Evolutionary conservation across 2,329 filamentous ascomycete genomes (phyloP).

Genomic region (Fusarium zealandicum): DNA sequence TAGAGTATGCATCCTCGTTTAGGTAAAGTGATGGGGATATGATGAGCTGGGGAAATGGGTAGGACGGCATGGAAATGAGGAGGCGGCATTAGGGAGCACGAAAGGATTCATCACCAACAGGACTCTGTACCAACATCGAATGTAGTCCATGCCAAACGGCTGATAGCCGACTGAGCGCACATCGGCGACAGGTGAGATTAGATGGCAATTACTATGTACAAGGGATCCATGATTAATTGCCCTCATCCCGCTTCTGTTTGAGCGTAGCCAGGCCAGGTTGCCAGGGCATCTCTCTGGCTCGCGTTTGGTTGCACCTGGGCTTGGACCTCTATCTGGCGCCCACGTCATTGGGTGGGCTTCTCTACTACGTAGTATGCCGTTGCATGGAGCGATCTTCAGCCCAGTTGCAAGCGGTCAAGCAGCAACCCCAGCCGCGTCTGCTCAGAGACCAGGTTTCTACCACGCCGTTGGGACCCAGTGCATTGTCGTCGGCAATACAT

Average conservation of each 20-base stretch:
- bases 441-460: slow-evolving; percentile 23
- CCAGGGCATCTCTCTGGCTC: slow-evolving; percentile 8
- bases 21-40: slow-evolving; percentile 8
- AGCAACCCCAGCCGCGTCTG: slow-evolving; percentile 2
- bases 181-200: slow-evolving; percentile 13
- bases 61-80: slow-evolving; percentile 10
- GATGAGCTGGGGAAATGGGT: slow-evolving; percentile 12
- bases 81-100: slow-evolving; percentile 2
- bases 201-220: slow-evolving; percentile 18
- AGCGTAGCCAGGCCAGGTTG: slow-evolving; percentile 26
- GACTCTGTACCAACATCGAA: slow-evolving; percentile 3
- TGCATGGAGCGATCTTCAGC: no score
- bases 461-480: slow-evolving; percentile 8
- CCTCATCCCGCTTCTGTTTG: slow-evolving; percentile 39
- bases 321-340: slow-evolving; percentile 2
- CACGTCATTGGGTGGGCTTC: no score
- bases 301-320: slow-evolving; percentile 22
- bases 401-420: background rate
- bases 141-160: slow-evolving; percentile 3
- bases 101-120: slow-evolving; percentile 3
- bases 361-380: no score
- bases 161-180: background rate
- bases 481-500: background rate
- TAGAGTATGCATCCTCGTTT: slow-evolving; percentile 19
- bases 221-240: slow-evolving; percentile 21